Conservation (phyloP, 306 rosid genomes). For the Delonix regia region DNA sequence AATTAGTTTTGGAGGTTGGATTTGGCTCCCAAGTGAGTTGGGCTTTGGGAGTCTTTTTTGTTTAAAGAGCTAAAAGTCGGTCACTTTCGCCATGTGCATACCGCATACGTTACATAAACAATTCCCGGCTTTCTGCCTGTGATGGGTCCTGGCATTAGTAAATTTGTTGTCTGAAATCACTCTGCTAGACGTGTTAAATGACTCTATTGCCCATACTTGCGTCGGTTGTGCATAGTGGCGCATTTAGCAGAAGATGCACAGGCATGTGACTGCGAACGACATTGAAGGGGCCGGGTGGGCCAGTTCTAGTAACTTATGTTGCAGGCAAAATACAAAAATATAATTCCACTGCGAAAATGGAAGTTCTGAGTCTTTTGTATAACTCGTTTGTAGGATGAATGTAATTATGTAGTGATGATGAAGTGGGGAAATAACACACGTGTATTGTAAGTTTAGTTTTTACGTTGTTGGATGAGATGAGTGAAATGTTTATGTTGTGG, state of each 20-base stretch:
- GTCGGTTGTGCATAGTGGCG: slow-evolving; percentile 15
- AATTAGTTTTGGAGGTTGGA: background rate
- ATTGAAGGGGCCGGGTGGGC: background rate
- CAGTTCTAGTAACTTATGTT: slow-evolving; percentile 9
- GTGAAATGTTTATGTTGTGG: background rate
- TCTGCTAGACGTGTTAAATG: background rate
- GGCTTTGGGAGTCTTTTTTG: background rate
- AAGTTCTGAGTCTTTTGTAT: too few relatives aligned
- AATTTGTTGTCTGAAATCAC: background rate
- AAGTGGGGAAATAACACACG: slow-evolving; percentile 16
- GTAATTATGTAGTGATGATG: background rate
- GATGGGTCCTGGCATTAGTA: background rate
- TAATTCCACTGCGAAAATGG: background rate
- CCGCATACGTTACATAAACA: background rate
- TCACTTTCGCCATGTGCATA: slow-evolving; percentile 29
- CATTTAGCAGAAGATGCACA: slow-evolving; percentile 33
- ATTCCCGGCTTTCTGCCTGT: slow-evolving; percentile 3
- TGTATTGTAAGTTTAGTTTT: slow-evolving; percentile 8
- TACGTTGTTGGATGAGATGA: background rate
- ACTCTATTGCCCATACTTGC: background rate
- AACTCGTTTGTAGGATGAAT: background rate
- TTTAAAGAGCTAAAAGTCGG: background rate
- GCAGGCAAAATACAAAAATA: background rate
- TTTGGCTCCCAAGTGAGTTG: slow-evolving; percentile 18
- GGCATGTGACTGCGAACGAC: slow-evolving; percentile 20